Percentiles rank a stretch among this genome's conserved stretches.
These are phyloP conservation scores for Lithospermum erythrorhizon DNA, from an alignment of 257 asterid genomes.

Conservation along the genomic window DNA sequence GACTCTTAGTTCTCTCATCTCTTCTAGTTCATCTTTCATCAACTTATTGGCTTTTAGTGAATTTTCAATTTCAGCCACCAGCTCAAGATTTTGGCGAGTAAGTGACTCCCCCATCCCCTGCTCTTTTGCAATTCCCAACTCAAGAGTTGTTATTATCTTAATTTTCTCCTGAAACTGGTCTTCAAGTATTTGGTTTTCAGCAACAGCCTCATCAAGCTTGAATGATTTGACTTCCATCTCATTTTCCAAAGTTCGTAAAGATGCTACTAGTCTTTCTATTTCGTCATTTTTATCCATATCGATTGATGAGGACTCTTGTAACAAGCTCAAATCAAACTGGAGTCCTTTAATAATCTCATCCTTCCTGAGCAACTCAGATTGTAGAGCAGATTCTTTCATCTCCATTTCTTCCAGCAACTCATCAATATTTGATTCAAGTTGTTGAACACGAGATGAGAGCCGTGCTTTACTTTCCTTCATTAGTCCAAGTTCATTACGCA, in stretches of 20 bases:
- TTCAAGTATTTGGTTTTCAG: conserved; percentile 40
- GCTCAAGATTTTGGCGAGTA: conserved; percentile 35
- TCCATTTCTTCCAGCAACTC: conserved; percentile 37
- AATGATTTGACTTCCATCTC: conserved; percentile 38
- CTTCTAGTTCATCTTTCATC: conserved; percentile 46
- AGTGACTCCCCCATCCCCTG: conserved; percentile 34
- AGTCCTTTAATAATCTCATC: conserved; percentile 77
- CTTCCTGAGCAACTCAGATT: conserved; percentile 58
- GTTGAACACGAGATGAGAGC: conserved; percentile 26
- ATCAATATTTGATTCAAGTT: conserved; percentile 29
- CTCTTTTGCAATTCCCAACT: conserved; percentile 35
- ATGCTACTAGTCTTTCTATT: conserved; percentile 39
- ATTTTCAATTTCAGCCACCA: conserved; percentile 36
- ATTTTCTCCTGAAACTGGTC: conserved; percentile 47
- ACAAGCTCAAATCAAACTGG: conserved; percentile 72
- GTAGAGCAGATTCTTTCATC: conserved; percentile 46
- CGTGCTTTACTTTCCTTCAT: conserved; percentile 21
- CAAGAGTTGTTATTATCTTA: conserved; percentile 42
- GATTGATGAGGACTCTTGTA: conserved; percentile 84
- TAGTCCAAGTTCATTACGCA: conserved; percentile 24
- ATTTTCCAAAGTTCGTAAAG: conserved; percentile 39
- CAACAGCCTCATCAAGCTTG: conserved; percentile 48
- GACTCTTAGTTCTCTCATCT: conserved; percentile 33
- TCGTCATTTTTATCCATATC: conserved; percentile 65
- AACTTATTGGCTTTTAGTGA: conserved; percentile 35